Conservation (phyloP, 352 stramenopile genomes). For the Phytophthora rubi region DNA sequence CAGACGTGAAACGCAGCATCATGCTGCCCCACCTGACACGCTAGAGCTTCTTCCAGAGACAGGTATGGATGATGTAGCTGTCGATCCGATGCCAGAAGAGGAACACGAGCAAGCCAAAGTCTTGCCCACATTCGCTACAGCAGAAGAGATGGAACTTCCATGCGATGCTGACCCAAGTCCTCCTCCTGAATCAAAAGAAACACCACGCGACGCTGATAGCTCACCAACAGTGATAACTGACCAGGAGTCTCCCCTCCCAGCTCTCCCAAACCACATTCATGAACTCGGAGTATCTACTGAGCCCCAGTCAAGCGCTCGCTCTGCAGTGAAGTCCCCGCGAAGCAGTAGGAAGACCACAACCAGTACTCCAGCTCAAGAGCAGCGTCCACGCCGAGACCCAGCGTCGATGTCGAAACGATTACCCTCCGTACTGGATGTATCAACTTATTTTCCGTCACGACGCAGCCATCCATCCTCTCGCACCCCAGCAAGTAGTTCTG, state of each 20-base stretch:
- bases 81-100: not conserved
- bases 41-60: not conserved
- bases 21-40: not conserved
- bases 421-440: constrained; percentile 30
- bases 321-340: not conserved
- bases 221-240: not conserved
- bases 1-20: constrained; percentile 26
- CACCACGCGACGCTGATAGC: constrained; percentile 1
- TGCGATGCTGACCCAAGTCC: not conserved
- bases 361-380: not conserved
- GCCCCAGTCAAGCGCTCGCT: not conserved
- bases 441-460: constrained; percentile 27
- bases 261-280: not conserved
- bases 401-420: constrained; percentile 16
- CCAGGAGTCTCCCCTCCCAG: not conserved
- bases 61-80: not conserved
- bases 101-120: not conserved
- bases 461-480: not conserved
- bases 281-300: not conserved
- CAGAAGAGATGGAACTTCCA: not conserved
- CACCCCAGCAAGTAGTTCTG: not conserved
- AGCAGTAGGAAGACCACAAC: not conserved
- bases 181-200: not conserved
- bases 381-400: not conserved
- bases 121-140: too few relatives aligned